These are phyloP conservation scores for Sarocladium strictum DNA, from an alignment of 2,329 filamentous ascomycete species.

Conservation along the genomic window DNA sequence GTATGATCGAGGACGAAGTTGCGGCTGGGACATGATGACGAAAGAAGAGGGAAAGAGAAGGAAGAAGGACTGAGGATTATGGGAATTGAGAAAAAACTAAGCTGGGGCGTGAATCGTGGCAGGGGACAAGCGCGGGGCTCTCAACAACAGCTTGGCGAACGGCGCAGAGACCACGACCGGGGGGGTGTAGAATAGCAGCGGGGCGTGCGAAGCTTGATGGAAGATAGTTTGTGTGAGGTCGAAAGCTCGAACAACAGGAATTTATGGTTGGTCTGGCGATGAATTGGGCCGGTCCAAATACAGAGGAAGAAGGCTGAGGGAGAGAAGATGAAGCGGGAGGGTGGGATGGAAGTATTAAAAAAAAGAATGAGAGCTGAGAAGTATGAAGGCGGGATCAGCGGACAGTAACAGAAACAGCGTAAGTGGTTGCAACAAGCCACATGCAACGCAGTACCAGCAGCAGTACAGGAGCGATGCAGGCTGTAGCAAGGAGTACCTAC, in stretches of 20 bases:
- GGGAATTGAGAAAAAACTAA: constrained; percentile 7
- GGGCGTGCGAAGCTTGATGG: neutral
- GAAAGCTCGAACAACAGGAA: neutral
- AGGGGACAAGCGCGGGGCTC: constrained; percentile 6
- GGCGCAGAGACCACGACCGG: neutral
- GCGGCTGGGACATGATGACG: constrained; percentile 26
- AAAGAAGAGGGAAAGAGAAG: constrained; percentile 9
- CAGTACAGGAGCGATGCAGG: too few species aligned
- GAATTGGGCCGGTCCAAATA: neutral
- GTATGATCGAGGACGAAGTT: constrained; percentile 24
- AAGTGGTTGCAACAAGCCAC: constrained; percentile 3
- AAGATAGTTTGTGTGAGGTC: neutral
- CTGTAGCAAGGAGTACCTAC: neutral
- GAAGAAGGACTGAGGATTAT: constrained; percentile 4
- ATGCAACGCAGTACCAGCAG: neutral
- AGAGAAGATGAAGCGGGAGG: constrained; percentile 5
- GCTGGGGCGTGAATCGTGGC: constrained; percentile 8
- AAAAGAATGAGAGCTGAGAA: neutral
- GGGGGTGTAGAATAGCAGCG: neutral
- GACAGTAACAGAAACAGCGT: neutral
- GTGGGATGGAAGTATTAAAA: constrained; percentile 2
- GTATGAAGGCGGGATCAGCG: neutral
- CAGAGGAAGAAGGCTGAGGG: neutral
- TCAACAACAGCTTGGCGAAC: constrained; percentile 6
- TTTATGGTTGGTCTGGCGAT: neutral